A percentile compares a stretch with the other conserved stretches of the same genome.
These are phyloP conservation scores for Hypoxylon trugodes DNA, from an alignment of 495 filamentous ascomycete genomes.

Conservation along the genomic window DNA sequence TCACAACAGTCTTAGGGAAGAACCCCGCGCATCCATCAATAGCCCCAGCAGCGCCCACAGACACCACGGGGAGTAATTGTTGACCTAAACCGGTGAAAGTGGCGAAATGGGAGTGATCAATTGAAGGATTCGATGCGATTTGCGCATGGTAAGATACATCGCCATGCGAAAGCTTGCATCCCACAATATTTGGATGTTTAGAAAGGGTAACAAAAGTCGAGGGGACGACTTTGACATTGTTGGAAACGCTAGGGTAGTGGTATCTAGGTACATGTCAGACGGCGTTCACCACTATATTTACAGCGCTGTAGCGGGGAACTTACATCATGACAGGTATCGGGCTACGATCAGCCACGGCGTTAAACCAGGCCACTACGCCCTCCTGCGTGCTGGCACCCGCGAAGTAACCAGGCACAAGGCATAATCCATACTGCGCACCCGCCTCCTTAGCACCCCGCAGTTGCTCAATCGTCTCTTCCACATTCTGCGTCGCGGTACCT, in stretches of 20 bases:
- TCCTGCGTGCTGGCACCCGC: slow-evolving; percentile 56
- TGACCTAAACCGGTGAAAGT: slow-evolving; percentile 72
- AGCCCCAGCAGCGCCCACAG: slow-evolving; percentile 67
- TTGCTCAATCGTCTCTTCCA: slow-evolving; percentile 70
- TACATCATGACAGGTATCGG: slow-evolving; percentile 64
- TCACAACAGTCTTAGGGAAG: slow-evolving; percentile 67
- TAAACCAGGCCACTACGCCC: slow-evolving; percentile 63
- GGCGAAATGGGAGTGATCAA: slow-evolving; percentile 62
- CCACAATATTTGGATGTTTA: slow-evolving; percentile 67
- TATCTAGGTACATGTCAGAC: slow-evolving; percentile 57
- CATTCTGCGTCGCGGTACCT: slow-evolving; percentile 68
- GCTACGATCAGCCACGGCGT: slow-evolving; percentile 60
- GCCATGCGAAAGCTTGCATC: slow-evolving; percentile 74
- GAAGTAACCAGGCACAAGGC: slow-evolving; percentile 67
- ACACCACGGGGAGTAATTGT: slow-evolving; percentile 67
- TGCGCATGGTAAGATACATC: slow-evolving; percentile 68
- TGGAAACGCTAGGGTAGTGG: slow-evolving; percentile 72
- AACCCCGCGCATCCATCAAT: slow-evolving; percentile 71
- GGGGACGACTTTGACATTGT: slow-evolving; percentile 63
- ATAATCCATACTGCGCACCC: slow-evolving; percentile 69
- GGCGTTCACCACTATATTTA: background rate
- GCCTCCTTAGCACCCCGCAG: slow-evolving; percentile 64
- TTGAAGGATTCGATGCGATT: slow-evolving; percentile 59
- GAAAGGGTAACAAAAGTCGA: slow-evolving; percentile 64
- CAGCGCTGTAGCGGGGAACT: slow-evolving; percentile 21